A percentile compares a stretch with the other conserved stretches of the same genome.
Evolutionary conservation across 768 basidiomycete species (phyloP).

Genomic region (Dentipellis sp.): DNA sequence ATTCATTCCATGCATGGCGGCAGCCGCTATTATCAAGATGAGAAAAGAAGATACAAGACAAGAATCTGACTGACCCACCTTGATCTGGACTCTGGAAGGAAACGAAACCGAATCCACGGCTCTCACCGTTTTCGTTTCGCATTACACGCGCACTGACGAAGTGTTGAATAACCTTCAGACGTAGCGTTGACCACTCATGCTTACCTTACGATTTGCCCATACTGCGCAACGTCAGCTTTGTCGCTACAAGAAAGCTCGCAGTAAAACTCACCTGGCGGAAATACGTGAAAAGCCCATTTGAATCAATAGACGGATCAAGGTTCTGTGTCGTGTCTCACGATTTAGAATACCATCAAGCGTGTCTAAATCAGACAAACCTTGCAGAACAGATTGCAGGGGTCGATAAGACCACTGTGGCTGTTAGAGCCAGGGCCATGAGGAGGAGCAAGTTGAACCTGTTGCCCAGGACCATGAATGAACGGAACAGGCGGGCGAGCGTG

Average conservation of each 20-base stretch:
- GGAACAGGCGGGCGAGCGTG: slow-evolving; percentile 32
- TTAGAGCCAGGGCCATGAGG: slow-evolving; percentile 62
- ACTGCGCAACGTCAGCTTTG: slow-evolving; percentile 32
- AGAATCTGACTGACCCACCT: slow-evolving; percentile 34
- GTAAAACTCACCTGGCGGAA: slow-evolving; percentile 58
- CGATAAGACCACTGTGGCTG: slow-evolving; percentile 82
- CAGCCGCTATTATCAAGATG: slow-evolving; percentile 36
- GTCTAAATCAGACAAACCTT: slow-evolving; percentile 39
- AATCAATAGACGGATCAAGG: slow-evolving; percentile 76
- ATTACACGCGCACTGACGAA: slow-evolving; percentile 77
- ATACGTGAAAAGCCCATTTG: slow-evolving; percentile 73
- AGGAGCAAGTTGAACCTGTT: slow-evolving; percentile 83
- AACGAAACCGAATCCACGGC: slow-evolving; percentile 88
- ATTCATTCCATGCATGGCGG: slow-evolving; percentile 78
- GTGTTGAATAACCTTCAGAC: slow-evolving; percentile 1
- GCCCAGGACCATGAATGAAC: slow-evolving; percentile 82
- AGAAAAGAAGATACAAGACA: too few relatives aligned
- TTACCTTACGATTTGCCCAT: slow-evolving; percentile 84
- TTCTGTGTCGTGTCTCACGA: slow-evolving; percentile 41
- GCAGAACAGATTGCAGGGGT: slow-evolving; percentile 87
- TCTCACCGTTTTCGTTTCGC: slow-evolving; percentile 75
- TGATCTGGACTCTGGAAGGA: slow-evolving; percentile 78
- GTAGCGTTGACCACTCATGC: background rate
- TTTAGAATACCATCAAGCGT: slow-evolving; percentile 3
- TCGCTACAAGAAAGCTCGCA: background rate